Evolutionary conservation across 345 rosid genomes (phyloP).

Genomic region (Gossypium bickii): DNA sequence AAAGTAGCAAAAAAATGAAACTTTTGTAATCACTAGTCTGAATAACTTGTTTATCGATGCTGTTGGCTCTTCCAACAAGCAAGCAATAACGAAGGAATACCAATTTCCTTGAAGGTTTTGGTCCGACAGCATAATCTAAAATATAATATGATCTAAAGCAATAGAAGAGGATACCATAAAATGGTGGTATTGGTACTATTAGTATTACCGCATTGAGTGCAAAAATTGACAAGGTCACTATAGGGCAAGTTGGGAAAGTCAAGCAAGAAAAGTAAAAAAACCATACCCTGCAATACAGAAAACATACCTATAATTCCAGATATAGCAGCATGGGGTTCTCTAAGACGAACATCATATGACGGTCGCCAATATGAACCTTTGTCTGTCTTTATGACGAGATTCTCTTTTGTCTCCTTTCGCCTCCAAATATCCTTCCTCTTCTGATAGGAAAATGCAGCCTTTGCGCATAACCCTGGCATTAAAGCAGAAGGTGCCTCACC

Average conservation of each 20-base stretch:
- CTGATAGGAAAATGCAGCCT: constrained; percentile 78
- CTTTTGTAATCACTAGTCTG: neutral
- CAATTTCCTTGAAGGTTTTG: neutral
- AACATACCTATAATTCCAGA: constrained; percentile 67
- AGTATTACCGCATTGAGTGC: neutral
- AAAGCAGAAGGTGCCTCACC: constrained; percentile 56
- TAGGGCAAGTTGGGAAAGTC: neutral
- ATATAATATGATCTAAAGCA: neutral
- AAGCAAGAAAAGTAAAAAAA: neutral
- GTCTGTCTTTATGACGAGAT: constrained; percentile 34
- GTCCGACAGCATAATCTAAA: neutral
- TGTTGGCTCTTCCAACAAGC: neutral
- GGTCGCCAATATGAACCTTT: constrained; percentile 36
- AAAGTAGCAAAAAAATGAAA: neutral
- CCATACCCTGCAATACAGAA: neutral
- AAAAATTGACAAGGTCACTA: neutral
- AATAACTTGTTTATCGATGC: neutral
- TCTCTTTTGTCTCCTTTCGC: constrained; percentile 37
- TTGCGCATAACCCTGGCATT: constrained; percentile 76
- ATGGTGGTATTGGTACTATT: neutral
- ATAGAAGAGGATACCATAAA: neutral
- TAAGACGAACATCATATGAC: constrained; percentile 60
- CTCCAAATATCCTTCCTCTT: constrained; percentile 72
- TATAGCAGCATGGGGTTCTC: constrained; percentile 69
- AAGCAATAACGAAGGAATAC: neutral